Conservation (phyloP, 495 filamentous ascomycete genomes). For the Aspergillus panamensis region DNA sequence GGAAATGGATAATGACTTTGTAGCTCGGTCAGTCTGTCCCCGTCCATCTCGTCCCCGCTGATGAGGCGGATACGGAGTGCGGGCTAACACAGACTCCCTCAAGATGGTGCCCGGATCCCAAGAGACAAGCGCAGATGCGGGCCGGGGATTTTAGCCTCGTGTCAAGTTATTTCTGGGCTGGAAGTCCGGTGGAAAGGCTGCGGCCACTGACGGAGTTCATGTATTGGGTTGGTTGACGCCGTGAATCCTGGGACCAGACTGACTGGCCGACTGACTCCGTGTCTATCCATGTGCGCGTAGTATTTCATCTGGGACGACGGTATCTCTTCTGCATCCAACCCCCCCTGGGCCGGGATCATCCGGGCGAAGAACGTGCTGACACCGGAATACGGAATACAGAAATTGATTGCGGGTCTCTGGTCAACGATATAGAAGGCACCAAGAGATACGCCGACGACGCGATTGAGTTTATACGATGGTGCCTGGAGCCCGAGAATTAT, state of each 20-base stretch:
- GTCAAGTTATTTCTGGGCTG: constrained; percentile 1
- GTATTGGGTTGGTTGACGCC: background rate
- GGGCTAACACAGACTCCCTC: no score
- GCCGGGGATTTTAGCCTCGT: background rate
- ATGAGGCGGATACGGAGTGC: background rate
- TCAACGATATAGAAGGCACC: background rate
- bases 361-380: background rate
- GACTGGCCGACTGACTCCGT: background rate
- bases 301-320: constrained; percentile 3
- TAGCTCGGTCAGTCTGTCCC: background rate
- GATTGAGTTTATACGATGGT: background rate
- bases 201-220: background rate
- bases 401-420: background rate
- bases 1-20: background rate
- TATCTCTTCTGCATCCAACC: background rate
- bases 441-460: background rate
- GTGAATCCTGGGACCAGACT: background rate
- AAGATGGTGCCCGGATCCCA: background rate
- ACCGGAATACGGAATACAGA: background rate
- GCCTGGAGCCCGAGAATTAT: constrained; percentile 2
- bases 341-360: background rate
- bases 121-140: background rate
- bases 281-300: background rate
- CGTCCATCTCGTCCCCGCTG: background rate
- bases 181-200: background rate